Conservation (phyloP, 495 filamentous ascomycete genomes). For the Cladorrhinum samala region DNA sequence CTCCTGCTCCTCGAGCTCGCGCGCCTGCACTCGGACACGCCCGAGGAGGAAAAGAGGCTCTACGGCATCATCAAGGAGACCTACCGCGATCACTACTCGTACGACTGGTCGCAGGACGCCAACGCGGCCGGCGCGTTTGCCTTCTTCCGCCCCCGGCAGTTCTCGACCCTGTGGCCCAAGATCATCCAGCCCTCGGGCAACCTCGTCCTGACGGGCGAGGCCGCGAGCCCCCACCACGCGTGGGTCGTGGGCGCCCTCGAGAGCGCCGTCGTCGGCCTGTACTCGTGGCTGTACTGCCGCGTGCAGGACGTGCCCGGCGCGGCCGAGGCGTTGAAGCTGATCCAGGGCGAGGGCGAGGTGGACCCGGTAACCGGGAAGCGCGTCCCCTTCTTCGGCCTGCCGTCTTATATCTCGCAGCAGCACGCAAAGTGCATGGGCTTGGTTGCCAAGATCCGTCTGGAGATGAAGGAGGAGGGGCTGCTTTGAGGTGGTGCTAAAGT, state of each 20-base stretch:
- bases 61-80: slow-evolving; percentile 2
- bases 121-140: slow-evolving; percentile 38
- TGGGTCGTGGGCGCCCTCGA: background rate
- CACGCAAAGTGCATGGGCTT: no score
- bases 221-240: no score
- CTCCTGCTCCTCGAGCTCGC: slow-evolving; percentile 12
- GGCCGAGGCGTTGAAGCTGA: no score
- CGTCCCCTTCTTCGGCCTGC: no score
- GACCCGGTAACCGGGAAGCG: no score
- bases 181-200: slow-evolving; percentile 22
- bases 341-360: no score
- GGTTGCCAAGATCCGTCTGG: no score
- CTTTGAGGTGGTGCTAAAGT: no score
- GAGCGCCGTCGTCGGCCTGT: background rate
- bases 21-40: background rate
- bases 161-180: slow-evolving; percentile 26
- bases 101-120: slow-evolving; percentile 30
- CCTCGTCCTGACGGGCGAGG: slow-evolving; percentile 33
- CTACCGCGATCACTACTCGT: slow-evolving; percentile 28
- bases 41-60: slow-evolving; percentile 7
- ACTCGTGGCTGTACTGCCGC: no score
- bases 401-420: no score
- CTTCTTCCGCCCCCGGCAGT: slow-evolving; percentile 37
- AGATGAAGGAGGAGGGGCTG: no score
- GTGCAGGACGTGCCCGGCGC: no score